Evolutionary conservation across 2,329 filamentous ascomycete genomes (phyloP).

Genomic region (Clarireedia paspali): DNA sequence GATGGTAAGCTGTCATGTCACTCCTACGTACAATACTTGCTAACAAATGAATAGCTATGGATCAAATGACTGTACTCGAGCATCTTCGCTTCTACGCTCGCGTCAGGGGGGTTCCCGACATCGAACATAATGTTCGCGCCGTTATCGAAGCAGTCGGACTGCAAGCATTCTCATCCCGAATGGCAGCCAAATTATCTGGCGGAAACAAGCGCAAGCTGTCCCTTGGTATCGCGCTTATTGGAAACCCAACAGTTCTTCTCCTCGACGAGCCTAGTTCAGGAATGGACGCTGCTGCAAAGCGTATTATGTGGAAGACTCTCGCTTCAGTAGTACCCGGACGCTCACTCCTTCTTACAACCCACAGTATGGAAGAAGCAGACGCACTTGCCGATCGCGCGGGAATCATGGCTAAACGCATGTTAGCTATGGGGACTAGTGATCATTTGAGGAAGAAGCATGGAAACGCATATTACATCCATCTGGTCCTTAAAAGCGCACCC

Average conservation of each 20-base stretch:
- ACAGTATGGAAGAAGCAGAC: constrained; percentile 93
- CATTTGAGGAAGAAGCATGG: constrained; percentile 68
- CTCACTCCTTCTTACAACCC: constrained; percentile 82
- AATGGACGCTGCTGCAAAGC: constrained; percentile 84
- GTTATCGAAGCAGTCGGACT: constrained; percentile 79
- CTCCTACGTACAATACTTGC: neutral
- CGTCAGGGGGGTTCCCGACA: constrained; percentile 67
- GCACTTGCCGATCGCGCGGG: constrained; percentile 76
- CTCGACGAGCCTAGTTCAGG: constrained; percentile 86
- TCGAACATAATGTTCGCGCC: constrained; percentile 69
- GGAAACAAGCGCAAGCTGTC: constrained; percentile 93
- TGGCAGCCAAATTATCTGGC: constrained; percentile 74
- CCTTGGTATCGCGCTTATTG: constrained; percentile 84
- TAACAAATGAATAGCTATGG: constrained; percentile 51
- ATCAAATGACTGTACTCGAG: constrained; percentile 82
- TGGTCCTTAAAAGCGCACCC: constrained; percentile 69
- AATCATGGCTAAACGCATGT: constrained; percentile 79
- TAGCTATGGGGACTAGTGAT: constrained; percentile 72
- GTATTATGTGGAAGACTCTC: constrained; percentile 88
- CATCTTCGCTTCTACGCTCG: constrained; percentile 84
- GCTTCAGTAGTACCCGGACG: constrained; percentile 65
- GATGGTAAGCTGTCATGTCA: constrained; percentile 36
- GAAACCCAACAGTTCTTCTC: constrained; percentile 78
- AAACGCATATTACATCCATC: constrained; percentile 71
- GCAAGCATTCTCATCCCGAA: constrained; percentile 59